A percentile compares a stretch with the other conserved stretches of the same genome.
These are phyloP conservation scores for Pyrrhoderma noxium DNA, from an alignment of 1,284 basidiomycete genomes.

Conservation along the genomic window DNA sequence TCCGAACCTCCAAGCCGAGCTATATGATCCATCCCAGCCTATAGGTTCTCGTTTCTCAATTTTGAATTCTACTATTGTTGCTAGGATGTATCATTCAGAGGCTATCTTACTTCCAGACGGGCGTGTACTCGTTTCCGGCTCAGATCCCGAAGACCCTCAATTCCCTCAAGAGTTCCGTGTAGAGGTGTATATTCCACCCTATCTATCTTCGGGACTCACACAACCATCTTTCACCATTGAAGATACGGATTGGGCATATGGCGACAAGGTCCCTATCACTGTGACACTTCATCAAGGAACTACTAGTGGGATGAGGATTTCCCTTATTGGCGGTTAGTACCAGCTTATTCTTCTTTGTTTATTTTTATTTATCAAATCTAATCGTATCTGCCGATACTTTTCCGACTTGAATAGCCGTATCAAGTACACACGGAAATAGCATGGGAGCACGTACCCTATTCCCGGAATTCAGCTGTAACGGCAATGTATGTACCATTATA, in stretches of 20 bases:
- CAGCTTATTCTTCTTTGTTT: background rate
- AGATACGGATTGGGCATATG: slow-evolving; percentile 54
- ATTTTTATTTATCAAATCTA: no score
- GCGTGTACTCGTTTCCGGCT: slow-evolving; percentile 65
- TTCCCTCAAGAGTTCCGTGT: slow-evolving; percentile 68
- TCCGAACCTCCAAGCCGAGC: slow-evolving; percentile 56
- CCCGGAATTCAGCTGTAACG: slow-evolving; percentile 55
- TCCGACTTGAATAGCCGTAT: no score
- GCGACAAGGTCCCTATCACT: slow-evolving; percentile 42
- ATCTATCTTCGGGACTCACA: slow-evolving; percentile 48
- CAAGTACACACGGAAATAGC: slow-evolving; percentile 72
- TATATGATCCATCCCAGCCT: slow-evolving; percentile 61
- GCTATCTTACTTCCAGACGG: slow-evolving; percentile 62
- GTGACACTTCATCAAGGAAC: slow-evolving; percentile 52
- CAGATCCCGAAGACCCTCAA: slow-evolving; percentile 44
- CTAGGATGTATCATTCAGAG: slow-evolving; percentile 79
- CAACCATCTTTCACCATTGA: slow-evolving; percentile 54
- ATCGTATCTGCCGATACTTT: no score
- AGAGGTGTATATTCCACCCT: slow-evolving; percentile 72
- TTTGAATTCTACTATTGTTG: slow-evolving; percentile 62
- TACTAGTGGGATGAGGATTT: slow-evolving; percentile 49
- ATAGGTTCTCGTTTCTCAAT: slow-evolving; percentile 58
- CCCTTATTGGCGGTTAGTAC: slow-evolving; percentile 40
- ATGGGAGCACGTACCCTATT: slow-evolving; percentile 68
- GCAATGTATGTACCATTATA: slow-evolving; percentile 55